These are phyloP conservation scores for Sicyos edulis DNA, from an alignment of 306 rosid genomes.

Conservation along the genomic window DNA sequence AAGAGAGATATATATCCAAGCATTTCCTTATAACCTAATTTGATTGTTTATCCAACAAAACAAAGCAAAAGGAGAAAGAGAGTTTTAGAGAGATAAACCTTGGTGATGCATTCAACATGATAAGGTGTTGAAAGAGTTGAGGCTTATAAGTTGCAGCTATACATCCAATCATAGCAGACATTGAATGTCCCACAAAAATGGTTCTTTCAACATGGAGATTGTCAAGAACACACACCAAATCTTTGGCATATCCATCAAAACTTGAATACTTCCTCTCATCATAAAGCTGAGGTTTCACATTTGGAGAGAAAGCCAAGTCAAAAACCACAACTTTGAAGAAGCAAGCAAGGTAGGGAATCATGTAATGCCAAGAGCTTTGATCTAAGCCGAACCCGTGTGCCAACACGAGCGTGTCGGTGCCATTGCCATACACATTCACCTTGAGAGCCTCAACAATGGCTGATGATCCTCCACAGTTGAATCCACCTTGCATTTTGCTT, in stretches of 20 bases:
- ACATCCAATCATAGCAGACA: slow-evolving; percentile 54
- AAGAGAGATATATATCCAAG: background rate
- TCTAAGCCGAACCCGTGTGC: slow-evolving; percentile 46
- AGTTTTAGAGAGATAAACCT: slow-evolving; percentile 31
- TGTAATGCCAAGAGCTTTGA: slow-evolving; percentile 35
- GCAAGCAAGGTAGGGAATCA: slow-evolving; percentile 40
- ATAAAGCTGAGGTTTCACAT: slow-evolving; percentile 25
- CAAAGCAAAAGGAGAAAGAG: background rate
- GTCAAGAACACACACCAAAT: slow-evolving; percentile 46
- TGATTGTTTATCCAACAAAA: background rate
- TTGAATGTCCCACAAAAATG: slow-evolving; percentile 44
- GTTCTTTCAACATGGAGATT: slow-evolving; percentile 35
- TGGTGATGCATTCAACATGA: slow-evolving; percentile 39
- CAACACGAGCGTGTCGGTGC: slow-evolving; percentile 38
- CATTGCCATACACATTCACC: slow-evolving; percentile 43
- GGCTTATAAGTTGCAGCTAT: slow-evolving; percentile 41
- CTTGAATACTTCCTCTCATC: slow-evolving; percentile 33
- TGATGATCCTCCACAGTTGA: slow-evolving; percentile 30
- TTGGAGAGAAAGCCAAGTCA: slow-evolving; percentile 44
- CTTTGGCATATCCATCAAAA: slow-evolving; percentile 37
- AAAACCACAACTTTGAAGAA: slow-evolving; percentile 52
- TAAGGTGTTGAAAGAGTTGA: slow-evolving; percentile 42
- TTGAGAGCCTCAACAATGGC: slow-evolving; percentile 36
- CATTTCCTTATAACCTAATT: background rate
- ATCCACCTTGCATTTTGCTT: slow-evolving; percentile 22